Evolutionary conservation across 1,284 basidiomycete species (phyloP).

Genomic region (Rhodotorula sp.): DNA sequence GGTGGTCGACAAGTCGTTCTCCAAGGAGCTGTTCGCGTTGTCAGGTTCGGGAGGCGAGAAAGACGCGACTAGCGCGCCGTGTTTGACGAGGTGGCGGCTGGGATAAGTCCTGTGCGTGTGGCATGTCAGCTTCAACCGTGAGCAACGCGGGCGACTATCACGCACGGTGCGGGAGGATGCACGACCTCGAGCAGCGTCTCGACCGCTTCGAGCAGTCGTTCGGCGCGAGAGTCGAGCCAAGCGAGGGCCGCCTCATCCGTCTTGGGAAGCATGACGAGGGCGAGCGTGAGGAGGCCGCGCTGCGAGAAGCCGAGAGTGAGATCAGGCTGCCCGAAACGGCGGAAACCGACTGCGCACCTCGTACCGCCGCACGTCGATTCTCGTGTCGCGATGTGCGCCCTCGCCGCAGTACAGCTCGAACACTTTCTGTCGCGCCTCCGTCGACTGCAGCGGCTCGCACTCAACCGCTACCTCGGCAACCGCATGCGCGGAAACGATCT

Average conservation of each 20-base stretch:
- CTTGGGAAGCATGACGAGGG: constrained; percentile 1
- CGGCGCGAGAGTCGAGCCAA: constrained; percentile 20
- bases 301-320: not conserved
- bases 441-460: not conserved
- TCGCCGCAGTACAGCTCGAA: constrained; percentile 13
- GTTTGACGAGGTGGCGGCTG: constrained; percentile 22
- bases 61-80: not conserved
- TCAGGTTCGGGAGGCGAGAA: not conserved
- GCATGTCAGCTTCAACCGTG: not conserved
- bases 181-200: constrained; percentile 26
- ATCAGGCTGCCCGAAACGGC: not conserved
- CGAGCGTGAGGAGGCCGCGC: constrained; percentile 27
- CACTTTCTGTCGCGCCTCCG: not conserved
- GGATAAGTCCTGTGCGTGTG: constrained; percentile 12
- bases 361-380: constrained; percentile 8
- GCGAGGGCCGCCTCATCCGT: not conserved
- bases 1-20: constrained; percentile 7
- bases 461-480: not conserved
- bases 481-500: not conserved
- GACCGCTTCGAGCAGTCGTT: constrained; percentile 31
- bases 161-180: constrained; percentile 9
- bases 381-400: not conserved
- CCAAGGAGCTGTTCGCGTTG: not conserved
- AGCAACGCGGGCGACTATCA: not conserved
- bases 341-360: not conserved